Percentiles rank a stretch among this genome's conserved stretches.
Evolutionary conservation across 2,329 filamentous ascomycete species (phyloP).

Genomic region (Colletotrichum camelliae): DNA sequence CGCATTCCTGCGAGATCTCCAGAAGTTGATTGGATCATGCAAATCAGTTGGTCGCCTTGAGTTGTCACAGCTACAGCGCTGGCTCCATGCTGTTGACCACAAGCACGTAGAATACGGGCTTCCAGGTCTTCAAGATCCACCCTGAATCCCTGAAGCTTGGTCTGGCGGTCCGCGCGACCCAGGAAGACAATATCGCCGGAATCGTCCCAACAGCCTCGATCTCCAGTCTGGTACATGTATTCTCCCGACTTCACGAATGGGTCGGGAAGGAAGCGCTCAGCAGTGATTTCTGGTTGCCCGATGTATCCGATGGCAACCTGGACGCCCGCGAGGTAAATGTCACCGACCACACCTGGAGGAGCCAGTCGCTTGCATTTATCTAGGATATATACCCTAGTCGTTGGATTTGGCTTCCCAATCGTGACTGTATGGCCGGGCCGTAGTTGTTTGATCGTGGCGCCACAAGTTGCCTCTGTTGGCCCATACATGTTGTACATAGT

Average conservation of each 20-base stretch:
- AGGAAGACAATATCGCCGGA: slow-evolving; percentile 36
- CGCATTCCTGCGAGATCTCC: neutral
- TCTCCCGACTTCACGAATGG: slow-evolving; percentile 12
- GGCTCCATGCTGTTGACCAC: neutral
- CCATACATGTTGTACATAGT: slow-evolving; percentile 48
- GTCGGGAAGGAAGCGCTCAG: slow-evolving; percentile 35
- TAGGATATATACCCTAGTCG: slow-evolving; percentile 44
- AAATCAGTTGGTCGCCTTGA: slow-evolving; percentile 30
- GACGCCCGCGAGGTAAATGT: slow-evolving; percentile 47
- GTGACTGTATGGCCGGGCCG: slow-evolving; percentile 30
- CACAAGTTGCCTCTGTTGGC: slow-evolving; percentile 45
- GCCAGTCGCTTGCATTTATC: slow-evolving; percentile 28
- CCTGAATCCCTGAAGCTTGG: slow-evolving; percentile 33
- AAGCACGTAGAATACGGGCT: slow-evolving; percentile 23
- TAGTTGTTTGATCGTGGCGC: slow-evolving; percentile 38
- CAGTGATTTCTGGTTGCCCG: slow-evolving; percentile 29
- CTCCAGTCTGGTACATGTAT: slow-evolving; percentile 45
- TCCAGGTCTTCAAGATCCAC: slow-evolving; percentile 30
- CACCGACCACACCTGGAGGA: slow-evolving; percentile 40
- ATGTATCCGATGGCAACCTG: slow-evolving; percentile 48
- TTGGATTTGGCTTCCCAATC: slow-evolving; percentile 20
- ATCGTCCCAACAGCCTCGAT: slow-evolving; percentile 36
- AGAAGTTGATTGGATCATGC: slow-evolving; percentile 28
- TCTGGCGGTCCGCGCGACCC: slow-evolving; percentile 41
- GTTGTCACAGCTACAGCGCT: slow-evolving; percentile 29